Evolutionary conservation across 441 rosid species (phyloP), one percentile per base, ranked within the genome.

Genomic region (Adansonia gregorii): DNA sequence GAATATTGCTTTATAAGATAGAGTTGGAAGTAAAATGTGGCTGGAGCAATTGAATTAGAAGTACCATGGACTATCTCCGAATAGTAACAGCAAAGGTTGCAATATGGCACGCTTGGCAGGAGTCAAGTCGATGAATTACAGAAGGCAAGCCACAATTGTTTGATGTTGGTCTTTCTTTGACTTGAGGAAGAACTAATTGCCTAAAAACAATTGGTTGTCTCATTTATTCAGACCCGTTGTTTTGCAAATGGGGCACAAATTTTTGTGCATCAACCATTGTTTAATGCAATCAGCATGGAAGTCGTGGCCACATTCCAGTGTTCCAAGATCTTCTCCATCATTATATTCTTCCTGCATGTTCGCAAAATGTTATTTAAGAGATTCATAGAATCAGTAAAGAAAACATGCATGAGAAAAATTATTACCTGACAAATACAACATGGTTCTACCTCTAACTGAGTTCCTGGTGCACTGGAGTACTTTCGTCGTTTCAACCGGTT

Each of bases 341-440:
- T 74, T 87, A 63, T 90, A 90, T 79, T 94, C 94, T 82, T 95
- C 99, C 99, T 95, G 88, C 74, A 54, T 39, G 60, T 70, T 67
- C 20, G 35, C 14, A 69, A 78, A 48, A 15, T 31, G 74, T 19
- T 6, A 19, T 27, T 72, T 11, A 78, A 78, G 6, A 7, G 7
- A 3, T 8, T 19, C 17, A 2, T 4, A 1, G 35, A 5, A 73
- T 20, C 20, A 17, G 41, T 11, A 56, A 55, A 64, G 45, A 76
- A 67, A 46, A 10, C 17, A 41, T 8, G 0, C 10, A 41, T 1
- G 54, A 9, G 15, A 74, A 67, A 45, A 66, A 24, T 73, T 35
- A 43, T 80, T 87, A 91, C 99, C 95, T 89, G 97, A 81, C 98
- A 95, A 74, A 95, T 55, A 70, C 95, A 90, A 78, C 99, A 92